Evolutionary conservation across 192 early-diverging fungal genomes (phyloP).

Genomic region (Gamsiella multidivaricata): DNA sequence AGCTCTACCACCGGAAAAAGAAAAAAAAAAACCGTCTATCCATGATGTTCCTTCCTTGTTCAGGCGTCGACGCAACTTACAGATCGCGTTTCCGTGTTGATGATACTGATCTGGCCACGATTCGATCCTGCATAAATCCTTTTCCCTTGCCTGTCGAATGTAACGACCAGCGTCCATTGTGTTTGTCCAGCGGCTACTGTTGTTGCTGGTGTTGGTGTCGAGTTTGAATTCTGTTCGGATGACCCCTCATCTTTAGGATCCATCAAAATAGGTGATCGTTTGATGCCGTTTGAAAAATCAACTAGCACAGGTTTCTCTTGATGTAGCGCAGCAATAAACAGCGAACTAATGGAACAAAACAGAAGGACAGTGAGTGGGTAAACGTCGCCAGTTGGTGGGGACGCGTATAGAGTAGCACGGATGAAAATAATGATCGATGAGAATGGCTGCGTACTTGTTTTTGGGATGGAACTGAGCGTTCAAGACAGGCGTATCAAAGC

Average conservation of each 20-base stretch:
- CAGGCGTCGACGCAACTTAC: constrained; percentile 44
- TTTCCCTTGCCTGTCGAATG: constrained; percentile 58
- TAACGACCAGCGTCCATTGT: constrained; percentile 41
- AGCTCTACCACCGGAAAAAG: too few species aligned
- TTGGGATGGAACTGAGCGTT: constrained; percentile 84
- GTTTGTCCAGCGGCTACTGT: constrained; percentile 7
- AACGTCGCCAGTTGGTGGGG: too few species aligned
- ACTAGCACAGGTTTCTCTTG: constrained; percentile 61
- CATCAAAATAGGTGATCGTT: constrained; percentile 28
- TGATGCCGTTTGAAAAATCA: constrained; percentile 54
- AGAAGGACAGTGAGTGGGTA: too few species aligned
- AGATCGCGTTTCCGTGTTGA: constrained; percentile 63
- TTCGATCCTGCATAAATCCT: constrained; percentile 73
- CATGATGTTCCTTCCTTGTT: background rate
- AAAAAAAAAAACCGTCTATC: too few species aligned
- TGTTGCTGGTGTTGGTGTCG: background rate
- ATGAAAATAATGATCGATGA: too few species aligned
- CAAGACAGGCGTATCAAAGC: constrained; percentile 77
- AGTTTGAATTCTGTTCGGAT: constrained; percentile 26
- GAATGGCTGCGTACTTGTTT: constrained; percentile 70
- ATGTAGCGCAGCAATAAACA: constrained; percentile 63
- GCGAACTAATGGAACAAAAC: constrained; percentile 57
- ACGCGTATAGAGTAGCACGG: too few species aligned
- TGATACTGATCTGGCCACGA: constrained; percentile 72
- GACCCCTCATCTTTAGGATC: background rate